Conservation (phyloP, 305 asterid genomes). For the Nicotiana rustica region DNA sequence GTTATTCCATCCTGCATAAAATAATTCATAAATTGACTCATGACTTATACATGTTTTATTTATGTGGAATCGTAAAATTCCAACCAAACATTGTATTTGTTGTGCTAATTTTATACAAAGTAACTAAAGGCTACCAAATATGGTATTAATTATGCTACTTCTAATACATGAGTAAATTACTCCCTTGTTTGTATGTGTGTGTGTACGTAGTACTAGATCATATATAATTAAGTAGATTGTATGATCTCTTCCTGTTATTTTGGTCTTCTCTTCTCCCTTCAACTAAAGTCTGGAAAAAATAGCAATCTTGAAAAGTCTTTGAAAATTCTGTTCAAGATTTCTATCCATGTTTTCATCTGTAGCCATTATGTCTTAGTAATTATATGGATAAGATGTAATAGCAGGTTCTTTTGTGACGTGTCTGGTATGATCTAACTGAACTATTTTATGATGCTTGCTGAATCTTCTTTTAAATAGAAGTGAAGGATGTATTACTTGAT, state of each 20-base stretch:
- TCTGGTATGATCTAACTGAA: background rate
- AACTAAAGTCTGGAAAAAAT: background rate
- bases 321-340: background rate
- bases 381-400: background rate
- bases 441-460: slow-evolving; percentile 7
- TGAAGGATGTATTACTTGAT: background rate
- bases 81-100: no score
- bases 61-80: no score
- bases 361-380: background rate
- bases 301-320: background rate
- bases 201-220: no score
- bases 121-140: no score
- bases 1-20: no score
- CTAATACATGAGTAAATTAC: no score
- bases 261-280: slow-evolving; percentile 10
- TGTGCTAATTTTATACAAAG: no score
- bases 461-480: background rate
- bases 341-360: background rate
- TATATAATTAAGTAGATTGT: background rate
- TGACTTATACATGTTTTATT: no score
- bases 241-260: background rate
- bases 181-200: no score
- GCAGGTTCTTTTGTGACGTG: background rate
- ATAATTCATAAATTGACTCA: no score
- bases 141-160: no score